Percentiles rank a stretch among this genome's conserved stretches.
Evolutionary conservation across 2,329 filamentous ascomycete species (phyloP).

Genomic region (Colletotrichum neosansevieriae): DNA sequence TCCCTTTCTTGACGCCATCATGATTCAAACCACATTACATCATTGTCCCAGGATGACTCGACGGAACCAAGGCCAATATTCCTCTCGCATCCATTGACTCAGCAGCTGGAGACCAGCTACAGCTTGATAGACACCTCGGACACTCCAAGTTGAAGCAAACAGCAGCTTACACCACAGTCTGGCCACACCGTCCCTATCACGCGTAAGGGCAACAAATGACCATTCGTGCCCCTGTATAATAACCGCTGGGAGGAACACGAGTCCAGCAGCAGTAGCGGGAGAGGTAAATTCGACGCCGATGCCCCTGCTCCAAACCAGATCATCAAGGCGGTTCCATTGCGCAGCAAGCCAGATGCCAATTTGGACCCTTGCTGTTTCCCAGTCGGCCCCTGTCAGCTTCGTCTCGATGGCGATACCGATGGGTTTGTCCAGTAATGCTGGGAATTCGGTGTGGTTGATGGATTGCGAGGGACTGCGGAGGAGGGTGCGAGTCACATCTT

Average conservation of each 20-base stretch:
- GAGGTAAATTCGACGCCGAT: background rate
- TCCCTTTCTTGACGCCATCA: background rate
- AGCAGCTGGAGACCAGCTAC: constrained; percentile 3
- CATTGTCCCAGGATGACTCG: background rate
- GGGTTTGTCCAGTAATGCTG: background rate
- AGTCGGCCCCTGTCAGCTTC: background rate
- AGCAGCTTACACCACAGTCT: background rate
- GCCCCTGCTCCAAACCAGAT: constrained; percentile 3
- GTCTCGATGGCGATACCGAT: background rate
- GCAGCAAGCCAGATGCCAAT: background rate
- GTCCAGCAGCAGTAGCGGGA: background rate
- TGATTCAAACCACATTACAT: background rate
- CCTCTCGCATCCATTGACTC: background rate
- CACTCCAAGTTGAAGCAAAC: background rate
- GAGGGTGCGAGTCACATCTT: background rate
- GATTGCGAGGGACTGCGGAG: constrained; percentile 1
- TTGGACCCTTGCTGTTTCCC: background rate
- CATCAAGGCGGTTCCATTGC: constrained; percentile 1
- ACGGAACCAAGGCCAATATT: background rate
- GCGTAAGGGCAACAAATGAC: background rate
- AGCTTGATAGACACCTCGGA: background rate
- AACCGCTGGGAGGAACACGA: background rate
- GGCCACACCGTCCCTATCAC: background rate
- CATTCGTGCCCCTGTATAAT: background rate
- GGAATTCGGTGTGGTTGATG: background rate